Base-by-base conservation (phyloP, 1,139 yeast genomes). In the Diutina mesorugosa region DNA sequence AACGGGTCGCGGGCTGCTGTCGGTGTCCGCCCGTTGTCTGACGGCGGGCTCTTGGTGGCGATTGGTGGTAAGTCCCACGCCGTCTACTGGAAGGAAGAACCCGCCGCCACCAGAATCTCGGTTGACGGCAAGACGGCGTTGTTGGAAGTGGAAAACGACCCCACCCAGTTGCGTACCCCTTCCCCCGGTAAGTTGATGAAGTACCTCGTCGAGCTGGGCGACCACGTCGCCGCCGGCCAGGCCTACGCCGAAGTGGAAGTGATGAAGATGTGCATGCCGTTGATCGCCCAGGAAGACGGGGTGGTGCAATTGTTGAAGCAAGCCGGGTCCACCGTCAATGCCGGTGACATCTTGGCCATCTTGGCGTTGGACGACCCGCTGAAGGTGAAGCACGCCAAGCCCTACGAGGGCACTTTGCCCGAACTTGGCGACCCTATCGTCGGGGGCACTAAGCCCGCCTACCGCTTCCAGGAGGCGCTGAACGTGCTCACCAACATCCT, bases 171-270 rank as follows among this genome's bases (percentile, higher is more conserved):
- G 67, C 85, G 98, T 75, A 90, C 99, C 54, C 99, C 99, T 54
- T 91, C 98, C 52, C 99, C 99, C 57, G 99, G 99, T 78, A 93
- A 95, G 73, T 81, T 93, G 64, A 96, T 91, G 59, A 90, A 90
- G 69, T 95, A 84, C 71, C 78, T 93, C 65, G 96, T 93, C 60
- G 98, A 93, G 68, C 87, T 87, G 65, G 99, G 99, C 63, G 99
- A 93, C 62, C 98, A 91, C 66, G 83, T 93, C 64, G 74, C 74
- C 60, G 85, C 95, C 60, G 99, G 99, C 60, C 96, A 93, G 73
- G 84, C 97, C 54, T 95, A 83, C 67, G 99, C 99, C 54, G 99
- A 93, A 74, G 97, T 93, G 59, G 99, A 93, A 76, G 99, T 93
- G 63, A 93, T 93, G 99, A 93, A 93, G 74, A 91, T 91, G 98